Conservation (phyloP, 2,329 filamentous ascomycete species). For the Cladophialophora bantiana region DNA sequence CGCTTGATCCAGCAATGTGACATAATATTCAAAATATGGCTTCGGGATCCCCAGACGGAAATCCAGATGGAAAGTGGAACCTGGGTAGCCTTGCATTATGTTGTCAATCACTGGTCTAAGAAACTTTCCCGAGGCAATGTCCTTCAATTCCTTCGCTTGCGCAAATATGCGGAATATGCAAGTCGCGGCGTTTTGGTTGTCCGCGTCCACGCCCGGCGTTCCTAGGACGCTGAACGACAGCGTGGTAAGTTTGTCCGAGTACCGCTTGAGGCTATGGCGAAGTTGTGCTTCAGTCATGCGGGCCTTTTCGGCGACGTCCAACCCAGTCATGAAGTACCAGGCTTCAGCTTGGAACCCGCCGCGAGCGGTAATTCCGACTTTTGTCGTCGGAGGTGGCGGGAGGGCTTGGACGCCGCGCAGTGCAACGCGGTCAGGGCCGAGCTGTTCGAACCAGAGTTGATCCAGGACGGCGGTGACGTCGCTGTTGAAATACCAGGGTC, state of each 20-base stretch:
- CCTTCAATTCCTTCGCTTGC: slow-evolving; percentile 53
- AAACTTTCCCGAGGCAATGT: slow-evolving; percentile 46
- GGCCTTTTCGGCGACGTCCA: slow-evolving; percentile 56
- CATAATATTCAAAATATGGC: slow-evolving; percentile 46
- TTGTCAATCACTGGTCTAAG: slow-evolving; percentile 47
- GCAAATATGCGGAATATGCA: slow-evolving; percentile 53
- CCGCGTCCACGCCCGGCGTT: slow-evolving; percentile 44
- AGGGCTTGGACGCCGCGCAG: slow-evolving; percentile 53
- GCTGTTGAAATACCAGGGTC: slow-evolving; percentile 64
- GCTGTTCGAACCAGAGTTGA: slow-evolving; percentile 60
- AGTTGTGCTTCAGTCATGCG: slow-evolving; percentile 56
- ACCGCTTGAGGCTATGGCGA: slow-evolving; percentile 48
- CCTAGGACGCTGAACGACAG: slow-evolving; percentile 46
- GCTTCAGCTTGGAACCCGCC: slow-evolving; percentile 58
- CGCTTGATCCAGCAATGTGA: slow-evolving; percentile 41
- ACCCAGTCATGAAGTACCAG: slow-evolving; percentile 54
- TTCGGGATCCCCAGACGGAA: slow-evolving; percentile 47
- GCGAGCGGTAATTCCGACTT: slow-evolving; percentile 56
- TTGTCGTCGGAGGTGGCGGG: slow-evolving; percentile 59
- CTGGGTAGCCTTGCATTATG: slow-evolving; percentile 52
- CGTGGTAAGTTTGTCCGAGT: slow-evolving; percentile 44
- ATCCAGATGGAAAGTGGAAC: slow-evolving; percentile 47
- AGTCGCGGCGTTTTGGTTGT: slow-evolving; percentile 53
- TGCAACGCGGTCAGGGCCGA: slow-evolving; percentile 58
- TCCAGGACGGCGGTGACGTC: slow-evolving; percentile 63